Evolutionary conservation across 805 yeast species (phyloP).

Genomic region (Yamadazyma nakazawae): DNA sequence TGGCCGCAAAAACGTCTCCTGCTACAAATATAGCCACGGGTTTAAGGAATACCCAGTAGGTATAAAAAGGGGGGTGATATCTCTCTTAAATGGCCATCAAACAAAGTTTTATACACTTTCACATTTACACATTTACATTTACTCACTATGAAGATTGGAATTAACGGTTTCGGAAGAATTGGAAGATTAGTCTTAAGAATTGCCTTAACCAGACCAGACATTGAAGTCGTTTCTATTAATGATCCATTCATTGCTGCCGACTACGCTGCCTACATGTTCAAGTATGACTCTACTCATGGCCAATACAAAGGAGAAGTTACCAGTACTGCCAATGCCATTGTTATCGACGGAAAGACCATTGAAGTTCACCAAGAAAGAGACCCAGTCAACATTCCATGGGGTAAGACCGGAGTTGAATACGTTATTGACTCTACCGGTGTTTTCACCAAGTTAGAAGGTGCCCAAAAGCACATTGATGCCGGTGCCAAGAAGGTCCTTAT

Average conservation of each 20-base stretch:
- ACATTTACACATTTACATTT: background rate
- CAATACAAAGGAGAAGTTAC: slow-evolving; percentile 28
- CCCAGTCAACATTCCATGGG: slow-evolving; percentile 35
- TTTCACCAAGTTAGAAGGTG: slow-evolving; percentile 33
- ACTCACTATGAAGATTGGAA: slow-evolving; percentile 22
- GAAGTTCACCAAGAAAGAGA: slow-evolving; percentile 33
- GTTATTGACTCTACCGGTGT: slow-evolving; percentile 36
- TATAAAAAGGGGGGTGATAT: background rate
- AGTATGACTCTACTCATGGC: slow-evolving; percentile 37
- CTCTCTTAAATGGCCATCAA: background rate
- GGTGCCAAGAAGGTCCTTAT: slow-evolving; percentile 36
- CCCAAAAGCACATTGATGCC: slow-evolving; percentile 34
- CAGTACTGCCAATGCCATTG: slow-evolving; percentile 20
- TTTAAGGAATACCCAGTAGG: background rate
- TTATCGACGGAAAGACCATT: slow-evolving; percentile 28
- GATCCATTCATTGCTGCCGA: slow-evolving; percentile 35
- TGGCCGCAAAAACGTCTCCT: slow-evolving; percentile 1
- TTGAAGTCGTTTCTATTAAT: slow-evolving; percentile 31
- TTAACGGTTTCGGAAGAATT: slow-evolving; percentile 37
- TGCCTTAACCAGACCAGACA: slow-evolving; percentile 30
- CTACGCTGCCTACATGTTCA: slow-evolving; percentile 36
- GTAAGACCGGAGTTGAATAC: slow-evolving; percentile 28
- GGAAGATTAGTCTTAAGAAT: slow-evolving; percentile 35
- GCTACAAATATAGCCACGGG: background rate
- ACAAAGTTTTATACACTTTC: background rate